Conservation (phyloP, 352 stramenopile genomes). For the Pythium rhizo-oryzae region DNA sequence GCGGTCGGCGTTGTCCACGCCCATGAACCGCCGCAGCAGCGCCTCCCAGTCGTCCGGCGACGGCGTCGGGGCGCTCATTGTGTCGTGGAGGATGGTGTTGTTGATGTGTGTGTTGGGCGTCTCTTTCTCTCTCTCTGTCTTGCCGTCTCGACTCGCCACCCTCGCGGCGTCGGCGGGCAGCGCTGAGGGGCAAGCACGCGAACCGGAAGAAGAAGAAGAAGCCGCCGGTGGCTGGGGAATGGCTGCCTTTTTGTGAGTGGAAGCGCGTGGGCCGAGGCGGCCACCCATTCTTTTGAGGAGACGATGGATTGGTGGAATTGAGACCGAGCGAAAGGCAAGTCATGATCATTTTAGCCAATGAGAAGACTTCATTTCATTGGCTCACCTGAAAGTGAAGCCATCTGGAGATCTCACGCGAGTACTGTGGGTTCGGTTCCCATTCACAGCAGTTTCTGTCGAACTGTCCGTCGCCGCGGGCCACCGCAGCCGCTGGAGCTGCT, state of each 20-base stretch:
- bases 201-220: neutral
- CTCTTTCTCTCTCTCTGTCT: neutral
- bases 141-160: neutral
- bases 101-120: neutral
- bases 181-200: neutral
- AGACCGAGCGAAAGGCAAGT: neutral
- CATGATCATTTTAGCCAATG: conserved; percentile 28
- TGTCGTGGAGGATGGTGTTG: neutral
- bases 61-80: conserved; percentile 31
- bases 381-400: conserved; percentile 30
- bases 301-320: conserved; percentile 26
- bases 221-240: conserved; percentile 6
- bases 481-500: neutral
- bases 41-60: conserved; percentile 53
- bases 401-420: conserved; percentile 6
- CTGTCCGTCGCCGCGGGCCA: neutral
- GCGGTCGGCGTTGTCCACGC: conserved; percentile 70
- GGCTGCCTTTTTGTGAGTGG: conserved; percentile 28
- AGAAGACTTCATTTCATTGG: neutral
- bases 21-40: conserved; percentile 74
- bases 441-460: neutral
- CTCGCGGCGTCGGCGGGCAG: too few relatives aligned
- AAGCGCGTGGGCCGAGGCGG: neutral
- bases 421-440: neutral
- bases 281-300: conserved; percentile 34